phyloP scores from a whole-genome alignment of 371 early-diverging fungal species.

The Fennellomyces sp. region DNA sequence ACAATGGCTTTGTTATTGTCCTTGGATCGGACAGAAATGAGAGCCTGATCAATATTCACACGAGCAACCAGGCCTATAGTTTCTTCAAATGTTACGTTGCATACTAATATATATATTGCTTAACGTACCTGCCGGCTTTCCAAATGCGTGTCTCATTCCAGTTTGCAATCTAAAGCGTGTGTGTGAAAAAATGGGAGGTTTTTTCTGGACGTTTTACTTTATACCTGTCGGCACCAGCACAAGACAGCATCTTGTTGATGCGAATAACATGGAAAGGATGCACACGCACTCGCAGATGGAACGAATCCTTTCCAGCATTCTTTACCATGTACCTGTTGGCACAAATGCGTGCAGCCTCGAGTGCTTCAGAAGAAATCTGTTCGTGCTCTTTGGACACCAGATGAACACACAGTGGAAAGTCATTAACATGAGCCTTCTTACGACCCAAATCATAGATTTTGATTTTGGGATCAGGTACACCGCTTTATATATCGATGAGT shows the following conservation, averaged over 20 bases:
- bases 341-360: conserved; percentile 99
- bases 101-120: neutral
- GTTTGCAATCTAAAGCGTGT: conserved; percentile 87
- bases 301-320: conserved; percentile 98
- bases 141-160: conserved; percentile 99
- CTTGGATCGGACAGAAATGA: conserved; percentile 98
- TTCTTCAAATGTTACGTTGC: neutral
- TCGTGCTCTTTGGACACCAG: conserved; percentile 98
- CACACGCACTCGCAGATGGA: conserved; percentile 99
- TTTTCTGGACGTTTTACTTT: neutral
- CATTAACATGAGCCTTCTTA: conserved; percentile 98
- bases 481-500: too few species aligned
- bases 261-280: conserved; percentile 99
- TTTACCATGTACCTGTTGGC: conserved; percentile 99
- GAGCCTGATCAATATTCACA: conserved; percentile 98
- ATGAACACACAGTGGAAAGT: conserved; percentile 98
- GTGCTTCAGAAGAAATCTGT: conserved; percentile 99
- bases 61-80: conserved; percentile 94
- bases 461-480: conserved; percentile 99
- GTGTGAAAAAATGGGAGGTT: neutral
- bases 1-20: conserved; percentile 94
- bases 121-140: conserved; percentile 86
- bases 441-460: conserved; percentile 99
- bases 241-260: conserved; percentile 99
- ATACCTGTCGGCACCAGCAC: conserved; percentile 98